phyloP scores from a whole-genome alignment of 208 protist species.

The Trypanosoma mega region DNA sequence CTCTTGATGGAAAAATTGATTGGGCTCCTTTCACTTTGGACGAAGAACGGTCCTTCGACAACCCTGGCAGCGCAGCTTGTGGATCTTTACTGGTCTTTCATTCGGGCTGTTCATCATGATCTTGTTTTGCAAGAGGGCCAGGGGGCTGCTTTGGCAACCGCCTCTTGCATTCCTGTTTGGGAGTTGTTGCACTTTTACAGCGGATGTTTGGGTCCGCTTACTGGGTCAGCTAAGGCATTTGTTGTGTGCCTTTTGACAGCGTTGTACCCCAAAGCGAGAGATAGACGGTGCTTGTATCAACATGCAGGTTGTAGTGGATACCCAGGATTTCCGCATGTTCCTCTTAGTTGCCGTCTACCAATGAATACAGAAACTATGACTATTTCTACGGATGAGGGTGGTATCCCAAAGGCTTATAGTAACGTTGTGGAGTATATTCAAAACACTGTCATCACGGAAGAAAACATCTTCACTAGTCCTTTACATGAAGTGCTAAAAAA shows the following conservation, averaged over 20 bases:
- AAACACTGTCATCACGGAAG: constrained; percentile 30
- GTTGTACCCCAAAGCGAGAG: constrained; percentile 76
- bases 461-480: constrained; percentile 14
- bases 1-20: constrained; percentile 12
- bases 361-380: constrained; percentile 21
- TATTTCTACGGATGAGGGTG: neutral
- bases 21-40: neutral
- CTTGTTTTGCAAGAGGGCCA: constrained; percentile 39
- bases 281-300: constrained; percentile 75
- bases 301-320: constrained; percentile 33
- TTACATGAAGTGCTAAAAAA: constrained; percentile 1
- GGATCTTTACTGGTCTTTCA: constrained; percentile 19
- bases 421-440: constrained; percentile 22
- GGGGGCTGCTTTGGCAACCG: constrained; percentile 62
- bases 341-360: constrained; percentile 25
- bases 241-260: constrained; percentile 48
- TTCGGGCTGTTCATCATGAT: constrained; percentile 33
- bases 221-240: constrained; percentile 31
- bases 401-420: constrained; percentile 7
- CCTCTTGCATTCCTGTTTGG: constrained; percentile 80
- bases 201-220: constrained; percentile 25
- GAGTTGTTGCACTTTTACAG: constrained; percentile 68
- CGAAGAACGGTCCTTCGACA: constrained; percentile 1
- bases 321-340: constrained; percentile 23
- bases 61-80: constrained; percentile 2